Conservation (phyloP, 139 green algal genomes). For the Micractinium sp. region DNA sequence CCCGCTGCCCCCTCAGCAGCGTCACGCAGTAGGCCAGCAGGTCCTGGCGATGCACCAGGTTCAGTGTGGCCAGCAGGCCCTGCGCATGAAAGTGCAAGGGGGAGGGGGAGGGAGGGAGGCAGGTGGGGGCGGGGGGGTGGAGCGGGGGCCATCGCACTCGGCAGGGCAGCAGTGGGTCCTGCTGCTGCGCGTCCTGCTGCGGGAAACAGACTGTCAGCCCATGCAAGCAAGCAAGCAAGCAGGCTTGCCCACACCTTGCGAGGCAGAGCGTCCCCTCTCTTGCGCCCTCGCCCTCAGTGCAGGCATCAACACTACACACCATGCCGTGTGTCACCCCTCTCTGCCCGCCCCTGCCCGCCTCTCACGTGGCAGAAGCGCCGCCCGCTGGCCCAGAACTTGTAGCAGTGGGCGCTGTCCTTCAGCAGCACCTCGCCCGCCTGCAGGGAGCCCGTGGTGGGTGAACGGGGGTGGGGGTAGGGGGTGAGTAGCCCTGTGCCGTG, state of each 20-base stretch:
- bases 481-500: too few species aligned
- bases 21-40: slow-evolving; percentile 9
- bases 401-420: slow-evolving; percentile 21
- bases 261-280: too few species aligned
- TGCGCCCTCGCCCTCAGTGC: too few species aligned
- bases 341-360: neutral
- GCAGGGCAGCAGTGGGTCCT: too few species aligned
- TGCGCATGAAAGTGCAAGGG: neutral
- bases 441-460: neutral
- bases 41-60: slow-evolving; percentile 41
- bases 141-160: neutral
- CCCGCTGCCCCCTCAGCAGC: neutral
- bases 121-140: neutral
- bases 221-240: too few species aligned
- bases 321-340: neutral
- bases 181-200: too few species aligned
- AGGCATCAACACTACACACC: neutral
- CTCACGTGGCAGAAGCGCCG: slow-evolving; percentile 38
- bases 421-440: slow-evolving; percentile 35
- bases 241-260: too few species aligned
- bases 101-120: neutral
- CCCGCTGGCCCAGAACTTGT: slow-evolving; percentile 41
- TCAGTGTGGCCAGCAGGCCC: slow-evolving; percentile 30
- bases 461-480: neutral
- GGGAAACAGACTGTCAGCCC: too few species aligned